Evolutionary conservation across 306 rosid genomes (phyloP).

Genomic region (Medicago arabica): DNA sequence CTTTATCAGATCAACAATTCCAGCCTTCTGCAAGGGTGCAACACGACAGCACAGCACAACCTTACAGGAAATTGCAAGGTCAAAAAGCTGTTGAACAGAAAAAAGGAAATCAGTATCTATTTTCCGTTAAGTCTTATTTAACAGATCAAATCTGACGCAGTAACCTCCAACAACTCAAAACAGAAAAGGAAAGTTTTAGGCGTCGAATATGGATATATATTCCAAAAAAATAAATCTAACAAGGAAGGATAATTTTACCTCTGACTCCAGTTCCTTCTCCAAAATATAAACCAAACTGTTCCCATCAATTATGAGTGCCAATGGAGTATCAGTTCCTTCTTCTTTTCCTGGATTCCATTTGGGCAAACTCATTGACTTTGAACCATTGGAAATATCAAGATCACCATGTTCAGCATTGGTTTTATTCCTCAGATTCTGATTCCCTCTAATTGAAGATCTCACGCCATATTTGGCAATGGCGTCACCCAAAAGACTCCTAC

Average conservation of each 20-base stretch:
- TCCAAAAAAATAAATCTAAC: neutral
- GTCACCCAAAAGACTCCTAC: slow-evolving; percentile 71
- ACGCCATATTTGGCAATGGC: slow-evolving; percentile 73
- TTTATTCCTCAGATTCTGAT: slow-evolving; percentile 45
- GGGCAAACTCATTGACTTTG: slow-evolving; percentile 52
- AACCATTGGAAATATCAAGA: slow-evolving; percentile 48
- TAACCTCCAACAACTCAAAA: slow-evolving; percentile 31
- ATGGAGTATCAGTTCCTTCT: slow-evolving; percentile 57
- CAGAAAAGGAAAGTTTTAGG: slow-evolving; percentile 30
- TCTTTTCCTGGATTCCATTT: slow-evolving; percentile 59
- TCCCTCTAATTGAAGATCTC: slow-evolving; percentile 46
- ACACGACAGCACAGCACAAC: slow-evolving; percentile 99
- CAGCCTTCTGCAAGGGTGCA: slow-evolving; percentile 98
- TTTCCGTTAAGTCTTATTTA: slow-evolving; percentile 21
- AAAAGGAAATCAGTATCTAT: slow-evolving; percentile 37
- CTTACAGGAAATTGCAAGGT: slow-evolving; percentile 83
- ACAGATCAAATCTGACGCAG: slow-evolving; percentile 27
- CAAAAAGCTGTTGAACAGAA: slow-evolving; percentile 75
- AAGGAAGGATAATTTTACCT: slow-evolving; percentile 63
- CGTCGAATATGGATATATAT: slow-evolving; percentile 10
- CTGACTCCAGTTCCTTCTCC: slow-evolving; percentile 82
- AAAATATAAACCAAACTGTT: slow-evolving; percentile 94
- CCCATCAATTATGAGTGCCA: slow-evolving; percentile 94
- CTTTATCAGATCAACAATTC: slow-evolving; percentile 93
- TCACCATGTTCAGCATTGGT: slow-evolving; percentile 48